phyloP scores from a whole-genome alignment of 169 alveolate species.

The Prorocentrum cordatum region DNA sequence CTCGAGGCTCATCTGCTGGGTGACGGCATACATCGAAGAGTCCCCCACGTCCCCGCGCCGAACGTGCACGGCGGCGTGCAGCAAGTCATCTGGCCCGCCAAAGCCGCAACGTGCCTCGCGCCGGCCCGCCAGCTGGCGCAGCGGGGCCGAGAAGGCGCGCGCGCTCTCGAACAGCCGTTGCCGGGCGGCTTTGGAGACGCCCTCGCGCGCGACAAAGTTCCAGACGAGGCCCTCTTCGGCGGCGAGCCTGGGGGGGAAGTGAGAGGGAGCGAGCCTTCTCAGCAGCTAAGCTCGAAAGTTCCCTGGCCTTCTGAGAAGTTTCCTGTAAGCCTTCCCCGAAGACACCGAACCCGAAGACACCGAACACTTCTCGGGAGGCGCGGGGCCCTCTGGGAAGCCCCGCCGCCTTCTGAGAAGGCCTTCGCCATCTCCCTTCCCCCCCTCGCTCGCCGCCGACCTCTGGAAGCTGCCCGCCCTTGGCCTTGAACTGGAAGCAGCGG shows the following conservation, averaged over 20 bases:
- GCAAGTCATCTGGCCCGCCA: background rate
- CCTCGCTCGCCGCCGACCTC: too few species aligned
- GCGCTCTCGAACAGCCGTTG: slow-evolving; percentile 16
- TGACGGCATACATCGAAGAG: background rate
- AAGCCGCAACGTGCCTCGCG: slow-evolving; percentile 18
- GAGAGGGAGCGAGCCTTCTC: too few species aligned
- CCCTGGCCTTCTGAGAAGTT: background rate
- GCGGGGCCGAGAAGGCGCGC: slow-evolving; percentile 11
- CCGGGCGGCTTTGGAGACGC: background rate
- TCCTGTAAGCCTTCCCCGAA: background rate
- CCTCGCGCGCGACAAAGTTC: background rate
- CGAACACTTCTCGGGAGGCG: too few species aligned
- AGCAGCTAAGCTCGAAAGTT: background rate
- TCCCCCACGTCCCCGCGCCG: slow-evolving; percentile 14
- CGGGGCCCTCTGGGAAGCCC: too few species aligned
- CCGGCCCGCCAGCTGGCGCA: background rate
- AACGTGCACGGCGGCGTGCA: slow-evolving; percentile 9
- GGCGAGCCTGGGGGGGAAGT: too few species aligned
- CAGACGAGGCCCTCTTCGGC: too few species aligned
- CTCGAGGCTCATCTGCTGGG: background rate
- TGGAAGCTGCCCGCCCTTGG: too few species aligned
- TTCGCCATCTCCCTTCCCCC: too few species aligned
- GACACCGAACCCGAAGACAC: background rate
- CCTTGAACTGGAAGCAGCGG: background rate
- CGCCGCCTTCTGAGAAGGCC: too few species aligned